Percentiles rank a stretch among this genome's conserved stretches.
phyloP scores from a whole-genome alignment of 192 early-diverging fungal genomes.

The Entomortierella lignicola region DNA sequence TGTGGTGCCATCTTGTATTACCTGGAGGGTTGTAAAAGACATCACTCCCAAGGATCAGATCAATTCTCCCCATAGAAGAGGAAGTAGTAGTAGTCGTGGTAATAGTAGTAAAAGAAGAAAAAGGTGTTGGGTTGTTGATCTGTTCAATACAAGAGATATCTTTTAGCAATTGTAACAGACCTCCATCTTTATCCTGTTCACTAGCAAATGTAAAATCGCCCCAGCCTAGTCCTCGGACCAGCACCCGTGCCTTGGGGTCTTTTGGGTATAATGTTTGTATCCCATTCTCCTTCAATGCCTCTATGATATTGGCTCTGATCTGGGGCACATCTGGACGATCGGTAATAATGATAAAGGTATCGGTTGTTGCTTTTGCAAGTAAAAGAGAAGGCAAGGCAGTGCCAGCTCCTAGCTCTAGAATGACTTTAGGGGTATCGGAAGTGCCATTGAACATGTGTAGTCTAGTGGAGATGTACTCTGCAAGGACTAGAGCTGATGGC shows the following conservation, averaged over 20 bases:
- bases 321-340: constrained; percentile 53
- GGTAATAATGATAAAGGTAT: constrained; percentile 51
- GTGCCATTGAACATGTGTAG: constrained; percentile 43
- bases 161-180: constrained; percentile 52
- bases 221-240: constrained; percentile 62
- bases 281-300: constrained; percentile 42
- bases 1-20: constrained; percentile 21
- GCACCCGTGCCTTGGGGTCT: constrained; percentile 13
- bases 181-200: constrained; percentile 12
- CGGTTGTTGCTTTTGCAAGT: constrained; percentile 47
- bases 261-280: constrained; percentile 29
- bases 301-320: constrained; percentile 55
- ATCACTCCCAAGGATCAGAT: constrained; percentile 67
- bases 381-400: constrained; percentile 74
- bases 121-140: neutral
- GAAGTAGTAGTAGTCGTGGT: too few relatives aligned
- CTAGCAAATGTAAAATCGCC: constrained; percentile 47
- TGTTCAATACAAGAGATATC: constrained; percentile 20
- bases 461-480: constrained; percentile 64
- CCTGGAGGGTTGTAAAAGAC: constrained; percentile 69
- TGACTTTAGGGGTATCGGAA: constrained; percentile 6
- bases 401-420: constrained; percentile 71
- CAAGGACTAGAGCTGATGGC: constrained; percentile 76
- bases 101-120: neutral
- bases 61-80: constrained; percentile 23